phyloP scores from a whole-genome alignment of 176 grass and related monocot species.

The Bothriochloa decipiens region DNA sequence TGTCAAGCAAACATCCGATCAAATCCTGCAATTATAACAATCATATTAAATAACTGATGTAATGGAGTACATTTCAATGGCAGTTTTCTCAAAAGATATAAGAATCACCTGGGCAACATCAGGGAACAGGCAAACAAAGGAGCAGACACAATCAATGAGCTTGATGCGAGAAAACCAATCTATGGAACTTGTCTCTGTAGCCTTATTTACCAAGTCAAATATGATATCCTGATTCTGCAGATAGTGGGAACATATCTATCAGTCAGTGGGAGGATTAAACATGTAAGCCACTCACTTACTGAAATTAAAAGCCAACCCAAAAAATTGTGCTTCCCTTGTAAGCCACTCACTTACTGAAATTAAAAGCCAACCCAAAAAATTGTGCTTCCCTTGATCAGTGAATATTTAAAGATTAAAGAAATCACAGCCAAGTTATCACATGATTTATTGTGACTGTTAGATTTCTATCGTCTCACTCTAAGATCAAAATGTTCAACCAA shows the following conservation, averaged over 20 bases:
- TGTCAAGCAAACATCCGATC: constrained; percentile 75
- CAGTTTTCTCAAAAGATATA: constrained; percentile 1
- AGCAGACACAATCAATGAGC: constrained; percentile 83
- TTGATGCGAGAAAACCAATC: constrained; percentile 77
- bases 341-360: neutral
- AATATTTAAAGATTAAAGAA: constrained; percentile 16
- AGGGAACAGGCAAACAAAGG: constrained; percentile 77
- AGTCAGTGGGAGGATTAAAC: constrained; percentile 27
- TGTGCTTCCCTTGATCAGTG: neutral
- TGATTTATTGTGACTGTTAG: neutral
- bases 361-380: constrained; percentile 18
- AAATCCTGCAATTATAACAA: constrained; percentile 68
- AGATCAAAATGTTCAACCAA: constrained; percentile 11
- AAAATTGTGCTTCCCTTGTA: constrained; percentile 1
- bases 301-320: constrained; percentile 6
- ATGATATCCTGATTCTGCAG: constrained; percentile 64
- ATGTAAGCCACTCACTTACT: constrained; percentile 6
- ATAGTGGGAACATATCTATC: constrained; percentile 44
- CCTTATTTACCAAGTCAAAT: constrained; percentile 63
- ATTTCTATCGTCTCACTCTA: neutral
- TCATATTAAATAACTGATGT: constrained; percentile 10
- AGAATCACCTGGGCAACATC: constrained; percentile 69
- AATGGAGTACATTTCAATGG: constrained; percentile 21
- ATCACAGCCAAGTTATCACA: neutral
- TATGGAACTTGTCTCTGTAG: constrained; percentile 51